phyloP scores from a whole-genome alignment of 2,329 filamentous ascomycete genomes.

The Colletotrichum siamense region DNA sequence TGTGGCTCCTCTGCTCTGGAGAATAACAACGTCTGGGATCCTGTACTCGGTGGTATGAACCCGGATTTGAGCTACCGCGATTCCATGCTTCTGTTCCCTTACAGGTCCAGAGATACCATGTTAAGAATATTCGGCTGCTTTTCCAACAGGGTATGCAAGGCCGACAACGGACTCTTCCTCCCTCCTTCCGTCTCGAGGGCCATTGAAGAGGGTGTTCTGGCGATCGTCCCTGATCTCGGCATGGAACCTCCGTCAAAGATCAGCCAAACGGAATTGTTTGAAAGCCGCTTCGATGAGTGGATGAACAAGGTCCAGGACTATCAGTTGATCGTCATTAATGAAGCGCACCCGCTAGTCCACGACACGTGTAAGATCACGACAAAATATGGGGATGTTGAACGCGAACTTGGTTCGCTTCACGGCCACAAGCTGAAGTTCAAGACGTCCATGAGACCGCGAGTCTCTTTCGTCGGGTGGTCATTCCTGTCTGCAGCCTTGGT shows the following conservation, averaged over 20 bases:
- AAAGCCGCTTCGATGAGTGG: neutral
- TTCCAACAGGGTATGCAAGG: neutral
- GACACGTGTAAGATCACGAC: neutral
- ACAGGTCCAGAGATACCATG: neutral
- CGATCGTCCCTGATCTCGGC: neutral
- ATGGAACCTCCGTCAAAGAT: neutral
- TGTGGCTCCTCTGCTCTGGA: neutral
- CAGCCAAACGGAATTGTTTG: neutral
- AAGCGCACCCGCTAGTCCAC: neutral
- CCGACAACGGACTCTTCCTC: neutral
- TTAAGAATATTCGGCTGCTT: neutral
- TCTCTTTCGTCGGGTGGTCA: neutral
- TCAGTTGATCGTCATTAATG: neutral
- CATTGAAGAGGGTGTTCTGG: neutral
- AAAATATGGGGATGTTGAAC: neutral
- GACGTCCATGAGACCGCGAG: neutral
- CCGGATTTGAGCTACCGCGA: neutral
- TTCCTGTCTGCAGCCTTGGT: neutral
- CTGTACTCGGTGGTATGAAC: neutral
- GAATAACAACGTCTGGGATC: neutral
- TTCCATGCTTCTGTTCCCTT: neutral
- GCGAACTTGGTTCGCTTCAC: neutral
- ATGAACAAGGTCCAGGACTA: neutral
- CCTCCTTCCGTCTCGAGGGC: neutral
- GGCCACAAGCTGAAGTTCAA: neutral